A percentile compares a stretch with the other conserved stretches of the same genome.
Conservation (phyloP, 2,329 filamentous ascomycete genomes). For the Stagonosporopsis vannaccii region DNA sequence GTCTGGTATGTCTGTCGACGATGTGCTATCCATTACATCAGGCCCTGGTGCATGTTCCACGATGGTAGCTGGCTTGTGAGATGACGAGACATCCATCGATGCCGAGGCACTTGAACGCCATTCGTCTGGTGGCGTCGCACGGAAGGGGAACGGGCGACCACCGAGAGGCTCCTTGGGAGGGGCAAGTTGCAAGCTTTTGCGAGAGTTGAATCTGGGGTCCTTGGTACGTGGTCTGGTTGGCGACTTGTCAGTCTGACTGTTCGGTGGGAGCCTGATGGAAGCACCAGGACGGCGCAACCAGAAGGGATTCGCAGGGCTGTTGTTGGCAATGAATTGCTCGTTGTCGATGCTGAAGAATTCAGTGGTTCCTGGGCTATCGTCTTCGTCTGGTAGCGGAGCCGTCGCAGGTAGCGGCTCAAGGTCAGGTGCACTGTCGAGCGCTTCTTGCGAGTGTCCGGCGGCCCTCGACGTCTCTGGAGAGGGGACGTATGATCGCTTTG, state of each 20-base stretch:
- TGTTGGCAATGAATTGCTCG: conserved; percentile 19
- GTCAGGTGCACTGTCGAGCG: conserved; percentile 16
- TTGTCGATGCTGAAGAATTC: conserved; percentile 31
- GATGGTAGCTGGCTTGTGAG: neutral
- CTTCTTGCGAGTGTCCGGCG: conserved; percentile 5
- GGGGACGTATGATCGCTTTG: conserved; percentile 10
- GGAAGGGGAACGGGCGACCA: conserved; percentile 4
- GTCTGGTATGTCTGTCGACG: neutral
- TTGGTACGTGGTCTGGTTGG: conserved; percentile 27
- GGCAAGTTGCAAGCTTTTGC: conserved; percentile 24
- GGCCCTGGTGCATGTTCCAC: neutral
- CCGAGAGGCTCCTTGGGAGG: conserved; percentile 24
- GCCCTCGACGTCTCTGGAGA: conserved; percentile 34
- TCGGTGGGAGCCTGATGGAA: conserved; percentile 6
- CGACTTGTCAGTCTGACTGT: conserved; percentile 25
- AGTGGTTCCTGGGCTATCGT: conserved; percentile 18
- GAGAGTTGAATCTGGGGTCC: conserved; percentile 7
- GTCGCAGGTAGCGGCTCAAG: conserved; percentile 28
- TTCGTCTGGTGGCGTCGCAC: conserved; percentile 8
- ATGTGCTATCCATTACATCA: neutral
- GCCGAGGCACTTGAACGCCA: conserved; percentile 34
- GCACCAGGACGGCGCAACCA: conserved; percentile 35
- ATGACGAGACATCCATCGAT: conserved; percentile 35
- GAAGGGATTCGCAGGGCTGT: conserved; percentile 24
- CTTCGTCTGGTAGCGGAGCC: conserved; percentile 21